Evolutionary conservation across 2,329 filamentous ascomycete genomes (phyloP).

Genomic region (Neospermospora avenae): DNA sequence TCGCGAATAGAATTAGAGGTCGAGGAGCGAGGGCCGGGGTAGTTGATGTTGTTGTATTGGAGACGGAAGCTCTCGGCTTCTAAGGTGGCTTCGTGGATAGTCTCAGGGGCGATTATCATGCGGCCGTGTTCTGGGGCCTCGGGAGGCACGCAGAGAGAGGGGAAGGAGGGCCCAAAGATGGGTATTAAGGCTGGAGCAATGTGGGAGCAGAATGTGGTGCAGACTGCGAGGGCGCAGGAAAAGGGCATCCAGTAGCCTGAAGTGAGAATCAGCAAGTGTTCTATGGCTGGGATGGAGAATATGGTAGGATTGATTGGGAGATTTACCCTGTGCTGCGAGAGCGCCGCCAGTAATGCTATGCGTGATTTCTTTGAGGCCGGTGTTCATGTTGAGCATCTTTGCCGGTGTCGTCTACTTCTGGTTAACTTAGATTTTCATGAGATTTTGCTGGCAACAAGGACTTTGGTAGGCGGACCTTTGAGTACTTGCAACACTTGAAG

Average conservation of each 20-base stretch:
- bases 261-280: neutral
- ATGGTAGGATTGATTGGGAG: neutral
- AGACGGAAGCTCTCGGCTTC: conserved; percentile 47
- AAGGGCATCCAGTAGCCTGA: conserved; percentile 97
- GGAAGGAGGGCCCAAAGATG: conserved; percentile 82
- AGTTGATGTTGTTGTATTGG: conserved; percentile 26
- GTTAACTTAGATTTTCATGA: conserved; percentile 10
- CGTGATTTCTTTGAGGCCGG: conserved; percentile 81
- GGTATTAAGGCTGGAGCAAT: conserved; percentile 87
- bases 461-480: conserved; percentile 61
- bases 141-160: conserved; percentile 64
- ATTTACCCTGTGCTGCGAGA: conserved; percentile 78
- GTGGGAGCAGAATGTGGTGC: conserved; percentile 81
- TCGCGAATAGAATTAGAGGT: conserved; percentile 27
- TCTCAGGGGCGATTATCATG: conserved; percentile 61
- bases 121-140: conserved; percentile 60
- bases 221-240: conserved; percentile 78
- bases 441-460: neutral
- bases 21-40: conserved; percentile 12
- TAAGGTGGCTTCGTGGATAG: conserved; percentile 50
- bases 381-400: conserved; percentile 75
- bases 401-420: conserved; percentile 73
- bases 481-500: conserved; percentile 85
- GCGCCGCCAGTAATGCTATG: conserved; percentile 94
- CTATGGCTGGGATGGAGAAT: conserved; percentile 2